Conservation (phyloP, 805 yeast species). For the Metschnikowia vanudenii region DNA sequence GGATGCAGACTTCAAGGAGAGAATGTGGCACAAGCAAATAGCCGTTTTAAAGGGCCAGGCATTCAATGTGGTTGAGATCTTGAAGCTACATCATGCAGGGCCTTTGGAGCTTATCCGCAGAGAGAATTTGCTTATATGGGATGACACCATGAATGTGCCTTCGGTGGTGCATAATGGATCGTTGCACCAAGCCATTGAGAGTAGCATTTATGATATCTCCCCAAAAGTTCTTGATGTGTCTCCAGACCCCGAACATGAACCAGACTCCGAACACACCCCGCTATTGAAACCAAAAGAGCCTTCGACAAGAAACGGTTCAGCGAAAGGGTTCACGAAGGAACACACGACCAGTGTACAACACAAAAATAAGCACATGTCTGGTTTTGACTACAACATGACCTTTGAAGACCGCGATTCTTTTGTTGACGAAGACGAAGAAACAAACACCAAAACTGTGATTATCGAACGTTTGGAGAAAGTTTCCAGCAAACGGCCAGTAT, state of each 20-base stretch:
- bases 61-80: slow-evolving; percentile 66
- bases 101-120: slow-evolving; percentile 66
- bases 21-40: slow-evolving; percentile 68
- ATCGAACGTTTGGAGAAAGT: slow-evolving; percentile 61
- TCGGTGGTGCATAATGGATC: slow-evolving; percentile 25
- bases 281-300: neutral
- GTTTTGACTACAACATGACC: slow-evolving; percentile 24
- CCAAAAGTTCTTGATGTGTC: neutral
- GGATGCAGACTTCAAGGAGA: slow-evolving; percentile 60
- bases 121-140: slow-evolving; percentile 56
- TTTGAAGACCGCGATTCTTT: slow-evolving; percentile 5
- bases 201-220: slow-evolving; percentile 23
- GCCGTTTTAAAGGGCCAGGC: slow-evolving; percentile 78
- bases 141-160: slow-evolving; percentile 62
- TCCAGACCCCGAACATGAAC: neutral
- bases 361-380: slow-evolving; percentile 17
- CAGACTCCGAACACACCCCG: slow-evolving; percentile 9
- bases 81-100: slow-evolving; percentile 56
- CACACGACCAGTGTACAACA: neutral
- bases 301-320: too few species aligned
- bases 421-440: slow-evolving; percentile 3
- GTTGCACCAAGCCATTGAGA: slow-evolving; percentile 42
- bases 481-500: slow-evolving; percentile 56
- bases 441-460: slow-evolving; percentile 47
- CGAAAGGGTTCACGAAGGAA: neutral